Conservation (phyloP, 164 flowering plant genomes). For the Malania oleifera region DNA sequence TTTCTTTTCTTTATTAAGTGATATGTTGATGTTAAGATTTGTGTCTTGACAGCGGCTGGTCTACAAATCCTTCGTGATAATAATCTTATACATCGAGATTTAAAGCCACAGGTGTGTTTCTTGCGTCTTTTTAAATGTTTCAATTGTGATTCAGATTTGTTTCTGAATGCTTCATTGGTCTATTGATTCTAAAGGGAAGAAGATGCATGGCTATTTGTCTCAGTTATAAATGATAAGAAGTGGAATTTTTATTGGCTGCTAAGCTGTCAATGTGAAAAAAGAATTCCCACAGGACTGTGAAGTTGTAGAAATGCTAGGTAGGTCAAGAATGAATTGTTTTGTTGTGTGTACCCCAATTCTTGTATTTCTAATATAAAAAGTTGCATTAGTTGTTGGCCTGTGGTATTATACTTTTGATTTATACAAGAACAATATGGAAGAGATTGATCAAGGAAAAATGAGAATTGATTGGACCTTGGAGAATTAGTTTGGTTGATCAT, state of each 20-base stretch:
- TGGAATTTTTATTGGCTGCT: background rate
- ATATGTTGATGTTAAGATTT: slow-evolving; percentile 7
- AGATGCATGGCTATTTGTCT: background rate
- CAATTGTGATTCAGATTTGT: background rate
- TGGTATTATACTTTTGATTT: too few relatives aligned
- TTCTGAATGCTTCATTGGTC: too few relatives aligned
- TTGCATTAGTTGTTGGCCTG: too few relatives aligned
- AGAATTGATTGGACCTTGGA: too few relatives aligned
- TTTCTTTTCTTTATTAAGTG: background rate
- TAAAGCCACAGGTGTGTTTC: slow-evolving; percentile 86
- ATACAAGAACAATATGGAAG: too few relatives aligned
- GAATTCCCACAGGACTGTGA: background rate
- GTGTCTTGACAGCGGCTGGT: slow-evolving; percentile 61
- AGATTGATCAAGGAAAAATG: too few relatives aligned
- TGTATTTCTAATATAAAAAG: too few relatives aligned
- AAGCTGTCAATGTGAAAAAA: too few relatives aligned
- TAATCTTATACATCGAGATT: slow-evolving; percentile 87
- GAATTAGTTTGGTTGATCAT: too few relatives aligned
- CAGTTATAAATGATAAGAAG: background rate
- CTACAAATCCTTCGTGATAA: slow-evolving; percentile 80
- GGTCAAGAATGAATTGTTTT: too few relatives aligned
- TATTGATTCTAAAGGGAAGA: background rate
- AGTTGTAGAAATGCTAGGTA: background rate
- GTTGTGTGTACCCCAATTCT: too few relatives aligned
- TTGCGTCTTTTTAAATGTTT: background rate